These are phyloP conservation scores for Geotrichum carabidarum DNA, from an alignment of 1,139 yeast genomes.

Conservation along the genomic window DNA sequence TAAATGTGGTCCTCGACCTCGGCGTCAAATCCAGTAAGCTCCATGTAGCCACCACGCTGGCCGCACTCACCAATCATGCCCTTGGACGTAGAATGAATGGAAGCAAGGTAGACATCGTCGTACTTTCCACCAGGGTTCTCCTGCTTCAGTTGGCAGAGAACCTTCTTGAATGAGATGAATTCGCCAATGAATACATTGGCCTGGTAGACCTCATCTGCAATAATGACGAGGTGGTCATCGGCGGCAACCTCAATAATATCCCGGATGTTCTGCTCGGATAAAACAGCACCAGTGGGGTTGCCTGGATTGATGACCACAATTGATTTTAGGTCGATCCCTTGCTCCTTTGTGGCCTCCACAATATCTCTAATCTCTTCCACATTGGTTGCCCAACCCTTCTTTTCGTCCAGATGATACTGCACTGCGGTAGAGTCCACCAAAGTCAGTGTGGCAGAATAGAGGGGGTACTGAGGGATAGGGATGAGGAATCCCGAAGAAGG, in stretches of 20 bases:
- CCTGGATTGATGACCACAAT: conserved; percentile 95
- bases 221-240: conserved; percentile 71
- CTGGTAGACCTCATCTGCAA: conserved; percentile 97
- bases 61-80: conserved; percentile 98
- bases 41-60: conserved; percentile 98
- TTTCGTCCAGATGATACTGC: conserved; percentile 83
- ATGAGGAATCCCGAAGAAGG: conserved; percentile 76
- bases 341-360: conserved; percentile 47
- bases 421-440: conserved; percentile 76
- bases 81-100: conserved; percentile 91
- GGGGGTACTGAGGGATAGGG: conserved; percentile 96
- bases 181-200: conserved; percentile 68
- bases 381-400: conserved; percentile 75
- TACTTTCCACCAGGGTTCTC: conserved; percentile 51
- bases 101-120: conserved; percentile 76
- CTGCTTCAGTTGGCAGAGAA: conserved; percentile 53
- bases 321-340: conserved; percentile 65
- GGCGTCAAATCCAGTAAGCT: conserved; percentile 68
- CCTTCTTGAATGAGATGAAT: conserved; percentile 44
- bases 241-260: conserved; percentile 75
- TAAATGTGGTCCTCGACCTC: conserved; percentile 66
- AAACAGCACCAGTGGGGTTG: conserved; percentile 90
- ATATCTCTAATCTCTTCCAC: conserved; percentile 57
- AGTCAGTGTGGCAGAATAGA: conserved; percentile 87
- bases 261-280: conserved; percentile 58